Evolutionary conservation across 495 filamentous ascomycete genomes (phyloP).

Genomic region (Acidomyces sp.): DNA sequence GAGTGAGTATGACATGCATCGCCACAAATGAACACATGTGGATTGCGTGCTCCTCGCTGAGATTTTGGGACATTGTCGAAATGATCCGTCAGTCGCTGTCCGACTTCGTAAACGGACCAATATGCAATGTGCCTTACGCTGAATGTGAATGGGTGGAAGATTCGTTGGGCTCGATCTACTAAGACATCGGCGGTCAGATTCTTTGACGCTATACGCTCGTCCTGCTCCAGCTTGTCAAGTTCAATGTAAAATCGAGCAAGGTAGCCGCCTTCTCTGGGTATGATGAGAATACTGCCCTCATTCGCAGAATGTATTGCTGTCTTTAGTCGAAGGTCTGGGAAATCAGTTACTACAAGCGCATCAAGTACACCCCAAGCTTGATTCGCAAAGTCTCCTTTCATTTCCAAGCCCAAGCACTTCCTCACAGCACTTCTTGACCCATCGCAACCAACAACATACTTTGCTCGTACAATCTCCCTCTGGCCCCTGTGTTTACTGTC

Average conservation of each 20-base stretch:
- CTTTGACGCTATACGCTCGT: conserved; percentile 18
- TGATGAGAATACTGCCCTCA: conserved; percentile 44
- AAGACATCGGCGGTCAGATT: conserved; percentile 16
- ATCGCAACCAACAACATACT: conserved; percentile 64
- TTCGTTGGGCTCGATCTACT: conserved; percentile 23
- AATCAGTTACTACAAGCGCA: conserved; percentile 57
- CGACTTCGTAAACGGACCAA: conserved; percentile 50
- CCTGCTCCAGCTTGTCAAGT: conserved; percentile 46
- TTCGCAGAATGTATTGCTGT: conserved; percentile 38
- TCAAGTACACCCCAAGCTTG: conserved; percentile 79
- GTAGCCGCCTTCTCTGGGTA: conserved; percentile 52
- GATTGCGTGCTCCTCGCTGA: conserved; percentile 5
- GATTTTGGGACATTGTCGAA: conserved; percentile 27
- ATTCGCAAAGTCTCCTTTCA: conserved; percentile 65
- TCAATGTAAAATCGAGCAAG: conserved; percentile 52
- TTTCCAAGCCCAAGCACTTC: conserved; percentile 50
- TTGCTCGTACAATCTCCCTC: conserved; percentile 44
- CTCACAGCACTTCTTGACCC: conserved; percentile 62
- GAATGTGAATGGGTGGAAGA: conserved; percentile 44
- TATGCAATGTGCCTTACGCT: conserved; percentile 40
- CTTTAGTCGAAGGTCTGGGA: conserved; percentile 60
- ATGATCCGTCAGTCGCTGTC: conserved; percentile 43
- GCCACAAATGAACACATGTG: conserved; percentile 38
- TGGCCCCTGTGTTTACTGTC: conserved; percentile 35
- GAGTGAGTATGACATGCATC: conserved; percentile 52